A percentile compares a stretch with the other conserved stretches of the same genome.
These are phyloP conservation scores for Hyaloperonospora arabidopsidis DNA, from an alignment of 352 stramenopile species.

Conservation along the genomic window DNA sequence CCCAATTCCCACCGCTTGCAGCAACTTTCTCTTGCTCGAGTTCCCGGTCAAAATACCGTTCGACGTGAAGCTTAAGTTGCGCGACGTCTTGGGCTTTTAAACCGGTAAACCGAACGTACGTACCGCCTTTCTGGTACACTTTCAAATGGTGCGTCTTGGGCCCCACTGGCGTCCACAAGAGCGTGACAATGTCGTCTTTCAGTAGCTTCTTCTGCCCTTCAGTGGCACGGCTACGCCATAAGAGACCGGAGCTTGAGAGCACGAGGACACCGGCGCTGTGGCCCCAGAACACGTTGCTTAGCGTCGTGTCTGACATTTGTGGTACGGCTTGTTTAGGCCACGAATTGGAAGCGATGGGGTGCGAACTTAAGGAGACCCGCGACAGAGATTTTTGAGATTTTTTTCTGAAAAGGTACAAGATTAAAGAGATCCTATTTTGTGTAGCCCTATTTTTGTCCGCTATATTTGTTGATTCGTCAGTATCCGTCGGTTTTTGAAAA, in stretches of 20 bases:
- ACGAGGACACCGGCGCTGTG: conserved; percentile 77
- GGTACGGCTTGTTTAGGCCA: too few relatives aligned
- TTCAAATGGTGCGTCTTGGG: conserved; percentile 80
- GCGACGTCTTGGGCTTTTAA: conserved; percentile 62
- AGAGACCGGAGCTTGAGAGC: conserved; percentile 57
- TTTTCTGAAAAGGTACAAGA: too few relatives aligned
- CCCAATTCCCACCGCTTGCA: conserved; percentile 87
- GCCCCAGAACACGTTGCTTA: conserved; percentile 85
- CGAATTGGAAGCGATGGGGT: too few relatives aligned
- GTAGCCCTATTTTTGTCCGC: too few relatives aligned
- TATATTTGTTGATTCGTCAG: too few relatives aligned
- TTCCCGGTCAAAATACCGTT: conserved; percentile 82
- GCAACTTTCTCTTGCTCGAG: conserved; percentile 88
- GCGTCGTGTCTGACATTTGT: conserved; percentile 60
- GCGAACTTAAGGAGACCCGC: too few relatives aligned
- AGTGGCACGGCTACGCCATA: conserved; percentile 70
- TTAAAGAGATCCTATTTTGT: too few relatives aligned
- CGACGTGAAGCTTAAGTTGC: conserved; percentile 53
- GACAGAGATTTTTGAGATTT: too few relatives aligned
- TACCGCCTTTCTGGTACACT: conserved; percentile 78
- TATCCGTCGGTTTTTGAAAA: too few relatives aligned
- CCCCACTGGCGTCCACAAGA: conserved; percentile 75
- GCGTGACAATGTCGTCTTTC: conserved; percentile 81
- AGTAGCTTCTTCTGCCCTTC: conserved; percentile 81
- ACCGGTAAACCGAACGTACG: conserved; percentile 80